These are phyloP conservation scores for Colletotrichum orbiculare DNA, from an alignment of 2,329 filamentous ascomycete species.

Conservation along the genomic window DNA sequence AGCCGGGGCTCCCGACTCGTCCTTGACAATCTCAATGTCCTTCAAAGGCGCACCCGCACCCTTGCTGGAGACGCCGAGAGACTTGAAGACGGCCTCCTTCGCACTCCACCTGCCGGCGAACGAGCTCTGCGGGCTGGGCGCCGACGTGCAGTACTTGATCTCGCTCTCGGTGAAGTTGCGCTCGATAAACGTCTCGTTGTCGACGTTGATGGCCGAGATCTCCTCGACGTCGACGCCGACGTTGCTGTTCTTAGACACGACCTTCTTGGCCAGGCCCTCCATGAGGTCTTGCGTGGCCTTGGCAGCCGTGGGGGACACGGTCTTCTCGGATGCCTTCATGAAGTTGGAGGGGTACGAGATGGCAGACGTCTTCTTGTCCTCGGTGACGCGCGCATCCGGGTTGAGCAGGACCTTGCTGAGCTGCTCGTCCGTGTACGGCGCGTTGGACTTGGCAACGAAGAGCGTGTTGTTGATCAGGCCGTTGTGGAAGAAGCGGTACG, in stretches of 20 bases:
- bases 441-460: constrained; percentile 93
- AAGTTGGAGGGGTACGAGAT: constrained; percentile 79
- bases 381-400: constrained; percentile 85
- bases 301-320: constrained; percentile 56
- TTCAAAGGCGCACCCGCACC: constrained; percentile 90
- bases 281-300: constrained; percentile 80
- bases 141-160: constrained; percentile 85
- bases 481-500: constrained; percentile 98
- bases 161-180: constrained; percentile 92
- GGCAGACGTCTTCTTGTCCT: constrained; percentile 87
- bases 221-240: constrained; percentile 96
- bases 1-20: constrained; percentile 83
- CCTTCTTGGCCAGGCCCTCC: constrained; percentile 77
- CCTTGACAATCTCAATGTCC: constrained; percentile 92
- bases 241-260: constrained; percentile 73
- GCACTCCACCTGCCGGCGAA: constrained; percentile 97
- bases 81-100: constrained; percentile 99
- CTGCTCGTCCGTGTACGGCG: constrained; percentile 90
- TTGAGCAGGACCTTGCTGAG: constrained; percentile 92
- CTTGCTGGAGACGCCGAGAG: constrained; percentile 85
- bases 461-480: constrained; percentile 97
- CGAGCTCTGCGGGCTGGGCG: constrained; percentile 83
- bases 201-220: constrained; percentile 86
- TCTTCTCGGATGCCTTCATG: constrained; percentile 72
- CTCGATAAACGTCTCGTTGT: constrained; percentile 93